phyloP scores from a whole-genome alignment of 1,139 yeast genomes.

The Blastobotrys petasosporus region DNA sequence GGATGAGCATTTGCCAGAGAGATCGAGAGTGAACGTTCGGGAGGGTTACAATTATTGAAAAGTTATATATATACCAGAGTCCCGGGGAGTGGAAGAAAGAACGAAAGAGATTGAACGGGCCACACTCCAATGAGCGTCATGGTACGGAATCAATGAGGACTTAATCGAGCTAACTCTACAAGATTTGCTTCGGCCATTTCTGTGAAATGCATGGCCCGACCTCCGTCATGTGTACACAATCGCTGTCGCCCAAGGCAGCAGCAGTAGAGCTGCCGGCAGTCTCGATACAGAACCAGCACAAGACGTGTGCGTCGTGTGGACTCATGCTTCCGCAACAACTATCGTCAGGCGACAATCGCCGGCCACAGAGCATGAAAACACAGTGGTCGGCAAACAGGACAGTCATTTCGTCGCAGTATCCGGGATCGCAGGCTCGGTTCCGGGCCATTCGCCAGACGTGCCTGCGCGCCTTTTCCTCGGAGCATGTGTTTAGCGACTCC shows the following conservation, averaged over 20 bases:
- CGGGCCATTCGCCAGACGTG: slow-evolving; percentile 48
- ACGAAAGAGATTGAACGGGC: too few species aligned
- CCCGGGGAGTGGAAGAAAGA: too few species aligned
- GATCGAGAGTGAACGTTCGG: too few species aligned
- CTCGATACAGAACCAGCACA: slow-evolving; percentile 19
- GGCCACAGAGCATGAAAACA: slow-evolving; percentile 17
- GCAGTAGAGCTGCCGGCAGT: slow-evolving; percentile 25
- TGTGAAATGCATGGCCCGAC: slow-evolving; percentile 87
- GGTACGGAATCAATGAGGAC: slow-evolving; percentile 3
- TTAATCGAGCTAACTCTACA: background rate
- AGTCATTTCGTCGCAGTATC: slow-evolving; percentile 55
- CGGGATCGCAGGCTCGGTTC: slow-evolving; percentile 48
- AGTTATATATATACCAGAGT: too few species aligned
- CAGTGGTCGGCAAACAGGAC: slow-evolving; percentile 4
- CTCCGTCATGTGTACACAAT: slow-evolving; percentile 66
- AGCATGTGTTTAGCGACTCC: slow-evolving; percentile 58
- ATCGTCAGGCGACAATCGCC: slow-evolving; percentile 1
- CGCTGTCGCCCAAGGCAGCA: slow-evolving; percentile 20
- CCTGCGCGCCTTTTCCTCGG: slow-evolving; percentile 55
- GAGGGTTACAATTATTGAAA: too few species aligned
- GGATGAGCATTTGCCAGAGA: too few species aligned
- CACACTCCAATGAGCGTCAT: slow-evolving; percentile 9
- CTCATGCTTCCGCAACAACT: slow-evolving; percentile 19
- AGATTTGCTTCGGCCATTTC: slow-evolving; percentile 64
- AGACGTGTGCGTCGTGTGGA: slow-evolving; percentile 25